phyloP scores from a whole-genome alignment of 208 protist species.

The Herpetomonas muscarum region DNA sequence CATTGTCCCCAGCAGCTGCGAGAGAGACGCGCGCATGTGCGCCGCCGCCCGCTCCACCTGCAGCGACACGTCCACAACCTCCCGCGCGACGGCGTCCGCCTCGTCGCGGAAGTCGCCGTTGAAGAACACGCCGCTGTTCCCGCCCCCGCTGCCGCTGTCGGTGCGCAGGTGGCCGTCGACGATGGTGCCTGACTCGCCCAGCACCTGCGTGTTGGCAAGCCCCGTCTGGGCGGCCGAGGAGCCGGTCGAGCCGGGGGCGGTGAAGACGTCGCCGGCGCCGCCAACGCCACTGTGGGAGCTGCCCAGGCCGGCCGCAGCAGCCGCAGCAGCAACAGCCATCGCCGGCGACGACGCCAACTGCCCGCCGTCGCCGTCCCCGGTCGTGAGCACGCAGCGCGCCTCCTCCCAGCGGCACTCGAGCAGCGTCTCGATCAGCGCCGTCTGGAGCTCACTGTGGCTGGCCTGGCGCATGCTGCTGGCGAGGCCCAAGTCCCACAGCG shows the following conservation, averaged over 20 bases:
- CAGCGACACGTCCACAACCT: conserved; percentile 21
- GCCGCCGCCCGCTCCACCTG: conserved; percentile 28
- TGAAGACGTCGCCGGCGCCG: neutral
- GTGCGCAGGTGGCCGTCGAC: neutral
- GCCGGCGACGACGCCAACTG: neutral
- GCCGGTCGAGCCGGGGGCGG: neutral
- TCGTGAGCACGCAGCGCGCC: conserved; percentile 3
- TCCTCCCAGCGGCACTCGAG: conserved; percentile 18
- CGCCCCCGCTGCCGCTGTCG: too few relatives aligned
- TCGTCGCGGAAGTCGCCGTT: neutral
- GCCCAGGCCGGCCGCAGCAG: neutral
- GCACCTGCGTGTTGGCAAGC: neutral
- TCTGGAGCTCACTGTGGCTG: conserved; percentile 29
- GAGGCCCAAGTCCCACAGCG: conserved; percentile 37
- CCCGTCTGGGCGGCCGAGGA: neutral
- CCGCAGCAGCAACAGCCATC: neutral
- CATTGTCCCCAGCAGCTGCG: conserved; percentile 3
- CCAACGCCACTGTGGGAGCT: neutral
- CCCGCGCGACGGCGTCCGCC: neutral
- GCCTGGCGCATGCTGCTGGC: conserved; percentile 40
- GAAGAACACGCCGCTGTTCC: neutral
- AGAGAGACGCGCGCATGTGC: conserved; percentile 22
- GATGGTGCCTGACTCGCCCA: neutral
- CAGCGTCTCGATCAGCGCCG: conserved; percentile 34
- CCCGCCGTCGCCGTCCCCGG: neutral